Evolutionary conservation across 2,329 filamentous ascomycete genomes (phyloP).

Genomic region (Dendryphion nanum): DNA sequence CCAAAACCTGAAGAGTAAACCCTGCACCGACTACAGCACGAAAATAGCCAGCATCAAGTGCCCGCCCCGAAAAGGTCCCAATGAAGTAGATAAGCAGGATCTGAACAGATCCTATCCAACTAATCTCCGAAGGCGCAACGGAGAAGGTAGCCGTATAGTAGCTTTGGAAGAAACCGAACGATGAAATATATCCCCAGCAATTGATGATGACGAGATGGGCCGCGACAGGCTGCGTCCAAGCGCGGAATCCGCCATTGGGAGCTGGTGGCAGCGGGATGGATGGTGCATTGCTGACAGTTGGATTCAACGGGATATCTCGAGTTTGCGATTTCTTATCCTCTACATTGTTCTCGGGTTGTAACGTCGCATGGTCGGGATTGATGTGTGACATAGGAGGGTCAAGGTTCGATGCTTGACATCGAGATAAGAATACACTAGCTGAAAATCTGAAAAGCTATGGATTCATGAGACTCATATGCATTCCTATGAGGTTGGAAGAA

Average conservation of each 20-base stretch:
- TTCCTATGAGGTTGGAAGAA: no score
- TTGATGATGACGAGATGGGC: conserved; percentile 13
- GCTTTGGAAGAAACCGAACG: conserved; percentile 30
- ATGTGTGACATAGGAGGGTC: no score
- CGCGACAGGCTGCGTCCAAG: conserved; percentile 18
- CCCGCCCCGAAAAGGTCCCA: conserved; percentile 46
- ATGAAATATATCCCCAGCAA: conserved; percentile 28
- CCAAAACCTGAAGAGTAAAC: conserved; percentile 40
- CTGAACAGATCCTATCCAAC: conserved; percentile 52
- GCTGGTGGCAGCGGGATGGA: no score
- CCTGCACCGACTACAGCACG: conserved; percentile 39
- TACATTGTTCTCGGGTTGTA: no score
- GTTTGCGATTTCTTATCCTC: no score
- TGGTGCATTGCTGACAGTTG: no score
- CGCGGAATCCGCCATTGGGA: conserved; percentile 38
- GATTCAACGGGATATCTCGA: no score
- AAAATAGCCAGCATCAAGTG: conserved; percentile 50
- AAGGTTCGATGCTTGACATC: no score
- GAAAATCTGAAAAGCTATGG: no score
- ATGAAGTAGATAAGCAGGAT: conserved; percentile 47
- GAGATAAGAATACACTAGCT: no score
- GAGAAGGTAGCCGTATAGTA: conserved; percentile 21
- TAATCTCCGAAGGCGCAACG: conserved; percentile 45
- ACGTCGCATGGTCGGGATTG: no score
- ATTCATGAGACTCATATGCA: no score